A percentile compares a stretch with the other conserved stretches of the same genome.
Conservation (phyloP, 257 asterid genomes). For the Nicotiana tomentosiformis region DNA sequence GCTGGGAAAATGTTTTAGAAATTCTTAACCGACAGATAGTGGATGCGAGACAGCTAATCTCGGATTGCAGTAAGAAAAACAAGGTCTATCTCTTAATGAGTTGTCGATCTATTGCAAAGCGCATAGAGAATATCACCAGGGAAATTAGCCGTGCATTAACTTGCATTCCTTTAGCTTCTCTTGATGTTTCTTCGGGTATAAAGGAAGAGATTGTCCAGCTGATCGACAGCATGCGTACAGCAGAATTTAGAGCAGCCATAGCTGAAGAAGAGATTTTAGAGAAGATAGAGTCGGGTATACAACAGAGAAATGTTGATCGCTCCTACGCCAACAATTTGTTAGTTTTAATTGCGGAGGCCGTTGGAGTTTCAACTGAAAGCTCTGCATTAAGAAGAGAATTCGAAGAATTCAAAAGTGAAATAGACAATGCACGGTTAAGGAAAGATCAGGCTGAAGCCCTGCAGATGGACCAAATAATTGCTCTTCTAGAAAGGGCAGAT, state of each 20-base stretch:
- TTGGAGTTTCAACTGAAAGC: constrained; percentile 49
- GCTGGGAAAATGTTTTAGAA: constrained; percentile 25
- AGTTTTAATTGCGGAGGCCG: constrained; percentile 50
- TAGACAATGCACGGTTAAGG: constrained; percentile 39
- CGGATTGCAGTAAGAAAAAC: constrained; percentile 42
- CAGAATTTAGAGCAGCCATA: constrained; percentile 44
- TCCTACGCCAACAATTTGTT: constrained; percentile 48
- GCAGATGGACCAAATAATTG: constrained; percentile 65
- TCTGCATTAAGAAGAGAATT: constrained; percentile 43
- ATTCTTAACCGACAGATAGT: constrained; percentile 30
- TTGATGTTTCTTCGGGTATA: constrained; percentile 31
- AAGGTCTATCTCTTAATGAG: constrained; percentile 51
- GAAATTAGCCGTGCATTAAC: constrained; percentile 43
- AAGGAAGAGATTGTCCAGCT: constrained; percentile 38
- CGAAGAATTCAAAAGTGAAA: constrained; percentile 46
- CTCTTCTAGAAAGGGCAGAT: constrained; percentile 51
- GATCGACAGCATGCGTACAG: constrained; percentile 32
- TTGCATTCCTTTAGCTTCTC: constrained; percentile 41
- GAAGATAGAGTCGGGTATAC: constrained; percentile 51
- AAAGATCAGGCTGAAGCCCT: constrained; percentile 58
- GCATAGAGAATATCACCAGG: constrained; percentile 33
- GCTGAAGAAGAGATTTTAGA: constrained; percentile 48
- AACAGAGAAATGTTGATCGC: constrained; percentile 50
- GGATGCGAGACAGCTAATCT: constrained; percentile 36
- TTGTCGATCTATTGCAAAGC: constrained; percentile 40